Evolutionary conservation across 371 early-diverging fungal genomes (phyloP).

Genomic region (Fennellomyces sp.): DNA sequence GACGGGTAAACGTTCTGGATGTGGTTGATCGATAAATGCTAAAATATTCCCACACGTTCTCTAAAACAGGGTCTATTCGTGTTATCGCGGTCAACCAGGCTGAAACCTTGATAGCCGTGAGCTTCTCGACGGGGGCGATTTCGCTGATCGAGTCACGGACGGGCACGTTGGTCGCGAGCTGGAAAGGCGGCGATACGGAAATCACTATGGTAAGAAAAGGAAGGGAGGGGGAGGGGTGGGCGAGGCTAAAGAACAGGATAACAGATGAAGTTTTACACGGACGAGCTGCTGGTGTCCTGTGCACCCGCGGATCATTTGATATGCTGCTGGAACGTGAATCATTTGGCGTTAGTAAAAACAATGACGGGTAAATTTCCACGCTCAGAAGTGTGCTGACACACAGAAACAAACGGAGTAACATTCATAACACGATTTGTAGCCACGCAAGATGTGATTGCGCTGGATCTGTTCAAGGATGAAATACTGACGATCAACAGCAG

Average conservation of each 20-base stretch:
- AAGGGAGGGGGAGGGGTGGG: neutral
- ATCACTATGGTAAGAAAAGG: slow-evolving; percentile 52
- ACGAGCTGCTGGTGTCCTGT: slow-evolving; percentile 61
- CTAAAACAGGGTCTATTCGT: slow-evolving; percentile 29
- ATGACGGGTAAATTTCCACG: slow-evolving; percentile 44
- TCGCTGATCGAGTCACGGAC: slow-evolving; percentile 65
- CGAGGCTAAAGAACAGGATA: neutral
- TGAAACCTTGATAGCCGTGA: slow-evolving; percentile 63
- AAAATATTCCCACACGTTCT: neutral
- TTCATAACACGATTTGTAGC: slow-evolving; percentile 5
- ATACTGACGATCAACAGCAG: slow-evolving; percentile 64
- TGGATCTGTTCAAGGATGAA: slow-evolving; percentile 65
- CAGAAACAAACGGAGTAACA: neutral
- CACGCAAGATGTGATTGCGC: slow-evolving; percentile 48
- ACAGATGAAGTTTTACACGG: slow-evolving; percentile 66
- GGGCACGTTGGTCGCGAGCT: slow-evolving; percentile 60
- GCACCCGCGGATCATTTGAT: slow-evolving; percentile 69
- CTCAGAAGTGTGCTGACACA: neutral
- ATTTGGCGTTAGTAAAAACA: slow-evolving; percentile 58
- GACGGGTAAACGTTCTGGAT: slow-evolving; percentile 19
- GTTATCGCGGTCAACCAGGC: slow-evolving; percentile 50
- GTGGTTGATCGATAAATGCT: neutral
- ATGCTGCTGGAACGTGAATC: slow-evolving; percentile 65
- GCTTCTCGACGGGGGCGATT: slow-evolving; percentile 62
- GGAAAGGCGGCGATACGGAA: slow-evolving; percentile 70